Percentiles rank a stretch among this genome's conserved stretches.
Evolutionary conservation across 2,329 filamentous ascomycete genomes (phyloP).

Genomic region (Fusarium xyrophilum): DNA sequence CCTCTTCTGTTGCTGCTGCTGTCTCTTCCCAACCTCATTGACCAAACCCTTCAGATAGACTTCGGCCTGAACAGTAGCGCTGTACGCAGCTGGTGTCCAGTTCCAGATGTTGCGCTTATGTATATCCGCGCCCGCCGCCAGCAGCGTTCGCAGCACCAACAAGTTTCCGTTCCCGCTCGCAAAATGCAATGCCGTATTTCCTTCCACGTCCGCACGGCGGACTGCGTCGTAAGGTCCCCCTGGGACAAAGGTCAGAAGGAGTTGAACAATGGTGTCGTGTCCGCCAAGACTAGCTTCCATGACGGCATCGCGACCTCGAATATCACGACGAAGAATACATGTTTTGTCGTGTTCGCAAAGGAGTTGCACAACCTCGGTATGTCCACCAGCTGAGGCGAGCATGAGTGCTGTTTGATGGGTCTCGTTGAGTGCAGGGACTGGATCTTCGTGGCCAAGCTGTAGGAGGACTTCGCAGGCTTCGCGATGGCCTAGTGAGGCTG

Average conservation of each 20-base stretch:
- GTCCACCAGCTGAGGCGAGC: slow-evolving; percentile 73
- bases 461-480: slow-evolving; percentile 75
- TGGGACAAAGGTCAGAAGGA: slow-evolving; percentile 67
- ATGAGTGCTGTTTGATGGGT: slow-evolving; percentile 82
- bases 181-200: slow-evolving; percentile 89
- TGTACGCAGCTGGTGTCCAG: slow-evolving; percentile 86
- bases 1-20: slow-evolving; percentile 45
- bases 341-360: slow-evolving; percentile 69
- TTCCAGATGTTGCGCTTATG: slow-evolving; percentile 75
- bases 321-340: slow-evolving; percentile 70
- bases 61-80: slow-evolving; percentile 80
- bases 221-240: slow-evolving; percentile 62
- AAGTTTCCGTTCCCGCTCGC: slow-evolving; percentile 83
- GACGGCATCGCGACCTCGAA: slow-evolving; percentile 73
- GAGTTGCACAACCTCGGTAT: slow-evolving; percentile 75
- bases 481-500: slow-evolving; percentile 74
- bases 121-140: slow-evolving; percentile 80
- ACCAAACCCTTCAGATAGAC: slow-evolving; percentile 83
- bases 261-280: slow-evolving; percentile 70
- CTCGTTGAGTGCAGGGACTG: slow-evolving; percentile 77
- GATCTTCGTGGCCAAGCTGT: slow-evolving; percentile 75
- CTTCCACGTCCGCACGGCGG: slow-evolving; percentile 68
- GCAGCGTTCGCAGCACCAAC: slow-evolving; percentile 75
- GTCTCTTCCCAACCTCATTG: slow-evolving; percentile 70
- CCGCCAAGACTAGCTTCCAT: slow-evolving; percentile 69